Conservation (phyloP, 495 filamentous ascomycete species). For the Apiosordaria backusii region DNA sequence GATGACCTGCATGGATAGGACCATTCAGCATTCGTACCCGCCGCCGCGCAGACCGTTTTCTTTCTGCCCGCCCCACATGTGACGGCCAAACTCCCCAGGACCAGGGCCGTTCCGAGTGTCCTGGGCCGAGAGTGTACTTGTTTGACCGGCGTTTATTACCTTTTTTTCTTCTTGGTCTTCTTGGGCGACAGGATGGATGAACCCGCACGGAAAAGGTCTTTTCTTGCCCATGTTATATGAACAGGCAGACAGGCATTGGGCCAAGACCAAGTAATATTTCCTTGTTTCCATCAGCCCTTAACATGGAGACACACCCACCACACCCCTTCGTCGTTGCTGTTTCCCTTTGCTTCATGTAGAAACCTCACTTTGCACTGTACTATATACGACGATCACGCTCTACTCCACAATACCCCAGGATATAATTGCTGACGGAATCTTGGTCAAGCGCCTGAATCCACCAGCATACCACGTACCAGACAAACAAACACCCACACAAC, state of each 20-base stretch:
- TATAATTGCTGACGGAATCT: constrained; percentile 28
- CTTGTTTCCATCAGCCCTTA: constrained; percentile 15
- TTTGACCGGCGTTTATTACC: constrained; percentile 17
- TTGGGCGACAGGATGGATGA: constrained; percentile 17
- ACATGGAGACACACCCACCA: constrained; percentile 4
- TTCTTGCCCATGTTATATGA: neutral
- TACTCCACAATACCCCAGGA: constrained; percentile 23
- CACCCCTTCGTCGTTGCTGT: constrained; percentile 3
- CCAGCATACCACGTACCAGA: constrained; percentile 18
- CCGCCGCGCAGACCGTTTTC: constrained; percentile 17
- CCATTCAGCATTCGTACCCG: constrained; percentile 11
- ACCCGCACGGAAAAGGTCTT: constrained; percentile 13
- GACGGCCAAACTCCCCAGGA: constrained; percentile 25
- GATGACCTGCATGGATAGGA: neutral
- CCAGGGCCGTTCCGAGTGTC: constrained; percentile 26
- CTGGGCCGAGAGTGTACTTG: constrained; percentile 26
- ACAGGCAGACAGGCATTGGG: constrained; percentile 3
- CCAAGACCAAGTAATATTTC: constrained; percentile 19
- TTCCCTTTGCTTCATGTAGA: constrained; percentile 8
- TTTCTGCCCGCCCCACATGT: constrained; percentile 28
- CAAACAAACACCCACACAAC: constrained; percentile 3
- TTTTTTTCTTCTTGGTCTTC: constrained; percentile 8
- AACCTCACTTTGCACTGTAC: neutral
- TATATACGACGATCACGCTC: neutral
- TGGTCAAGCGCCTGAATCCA: constrained; percentile 32